Evolutionary conservation across 768 basidiomycete species (phyloP).

Genomic region (Epithele typhae): DNA sequence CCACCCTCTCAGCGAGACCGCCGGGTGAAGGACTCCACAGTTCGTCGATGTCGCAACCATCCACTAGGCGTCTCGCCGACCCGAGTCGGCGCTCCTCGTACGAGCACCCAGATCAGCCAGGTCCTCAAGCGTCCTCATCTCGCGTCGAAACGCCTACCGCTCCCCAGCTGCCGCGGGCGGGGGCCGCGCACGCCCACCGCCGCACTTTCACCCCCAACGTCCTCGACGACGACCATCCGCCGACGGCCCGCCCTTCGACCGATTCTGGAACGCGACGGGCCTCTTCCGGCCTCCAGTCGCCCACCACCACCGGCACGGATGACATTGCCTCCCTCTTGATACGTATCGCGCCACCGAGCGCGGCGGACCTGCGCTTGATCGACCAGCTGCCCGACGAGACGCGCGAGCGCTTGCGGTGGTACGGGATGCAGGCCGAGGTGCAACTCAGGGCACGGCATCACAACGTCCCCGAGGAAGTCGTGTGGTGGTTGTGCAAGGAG

Average conservation of each 20-base stretch:
- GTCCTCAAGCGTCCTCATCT: too few species aligned
- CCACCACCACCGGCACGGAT: not conserved
- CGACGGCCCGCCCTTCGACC: too few species aligned
- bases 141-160: too few species aligned
- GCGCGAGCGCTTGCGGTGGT: constrained; percentile 17
- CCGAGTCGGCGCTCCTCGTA: too few species aligned
- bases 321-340: not conserved
- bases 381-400: constrained; percentile 8
- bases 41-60: too few species aligned
- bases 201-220: constrained; percentile 1
- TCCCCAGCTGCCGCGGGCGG: not conserved
- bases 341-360: not conserved
- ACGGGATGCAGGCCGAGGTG: constrained; percentile 31
- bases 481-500: constrained; percentile 33
- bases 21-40: too few species aligned
- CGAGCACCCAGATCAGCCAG: too few species aligned
- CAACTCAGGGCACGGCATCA: constrained; percentile 41
- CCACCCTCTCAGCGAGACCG: too few species aligned
- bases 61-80: too few species aligned
- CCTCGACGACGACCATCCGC: not conserved
- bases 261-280: not conserved
- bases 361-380: not conserved
- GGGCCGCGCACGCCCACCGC: not conserved
- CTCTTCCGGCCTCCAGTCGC: constrained; percentile 1
- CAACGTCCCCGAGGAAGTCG: constrained; percentile 37